These are phyloP conservation scores for Colletotrichum sp. DNA, from an alignment of 2,329 filamentous ascomycete species.

Conservation along the genomic window DNA sequence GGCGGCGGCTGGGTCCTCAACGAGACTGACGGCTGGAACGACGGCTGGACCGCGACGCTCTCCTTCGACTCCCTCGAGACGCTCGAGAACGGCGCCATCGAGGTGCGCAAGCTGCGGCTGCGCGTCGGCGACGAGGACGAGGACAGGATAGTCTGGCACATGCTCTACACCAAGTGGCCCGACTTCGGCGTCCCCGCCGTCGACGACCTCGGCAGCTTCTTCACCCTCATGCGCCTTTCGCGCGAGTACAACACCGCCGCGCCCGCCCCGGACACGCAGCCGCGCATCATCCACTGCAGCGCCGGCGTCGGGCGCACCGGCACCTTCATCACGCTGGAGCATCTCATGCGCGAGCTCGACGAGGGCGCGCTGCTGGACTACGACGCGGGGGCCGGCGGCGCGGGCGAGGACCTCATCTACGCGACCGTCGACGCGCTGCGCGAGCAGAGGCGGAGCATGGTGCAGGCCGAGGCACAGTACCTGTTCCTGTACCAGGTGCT, in stretches of 20 bases:
- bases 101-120: constrained; percentile 76
- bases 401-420: constrained; percentile 69
- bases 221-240: constrained; percentile 73
- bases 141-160: constrained; percentile 71
- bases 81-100: constrained; percentile 61
- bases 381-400: constrained; percentile 32
- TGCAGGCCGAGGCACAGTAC: constrained; percentile 86
- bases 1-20: constrained; percentile 63
- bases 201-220: constrained; percentile 69
- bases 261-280: constrained; percentile 42
- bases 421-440: constrained; percentile 81
- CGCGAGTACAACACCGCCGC: constrained; percentile 56
- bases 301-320: constrained; percentile 93
- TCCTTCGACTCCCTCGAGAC: constrained; percentile 68
- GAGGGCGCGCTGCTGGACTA: constrained; percentile 68
- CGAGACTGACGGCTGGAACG: constrained; percentile 66
- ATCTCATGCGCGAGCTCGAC: constrained; percentile 82
- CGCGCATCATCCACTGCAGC: constrained; percentile 85
- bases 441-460: constrained; percentile 93
- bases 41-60: constrained; percentile 72
- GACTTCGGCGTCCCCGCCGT: constrained; percentile 84
- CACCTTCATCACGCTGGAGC: constrained; percentile 96
- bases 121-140: constrained; percentile 50
- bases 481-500: constrained; percentile 89
- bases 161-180: constrained; percentile 87